Evolutionary conservation across 2,329 filamentous ascomycete species (phyloP).

Genomic region (Alternaria consortialis): DNA sequence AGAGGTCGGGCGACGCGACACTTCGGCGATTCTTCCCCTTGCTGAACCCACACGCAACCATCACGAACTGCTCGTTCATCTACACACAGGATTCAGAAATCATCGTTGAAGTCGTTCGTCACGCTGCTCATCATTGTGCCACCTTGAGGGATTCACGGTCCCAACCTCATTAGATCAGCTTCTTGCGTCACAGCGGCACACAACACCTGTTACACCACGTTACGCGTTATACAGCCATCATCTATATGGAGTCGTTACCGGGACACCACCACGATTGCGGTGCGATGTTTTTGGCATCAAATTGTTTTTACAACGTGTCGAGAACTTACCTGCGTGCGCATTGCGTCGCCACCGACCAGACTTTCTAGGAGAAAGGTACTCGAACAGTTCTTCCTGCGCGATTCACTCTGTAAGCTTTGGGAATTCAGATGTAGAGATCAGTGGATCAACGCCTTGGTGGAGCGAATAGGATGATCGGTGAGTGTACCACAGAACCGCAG

Average conservation of each 20-base stretch:
- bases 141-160: not conserved
- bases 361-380: not conserved
- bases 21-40: conserved; percentile 3
- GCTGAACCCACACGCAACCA: not conserved
- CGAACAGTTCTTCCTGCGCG: not conserved
- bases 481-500: not conserved
- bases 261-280: not conserved
- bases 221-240: not conserved
- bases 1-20: conserved; percentile 31
- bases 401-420: not conserved
- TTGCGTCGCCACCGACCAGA: not conserved
- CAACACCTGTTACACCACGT: not conserved
- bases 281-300: not conserved
- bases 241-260: not conserved
- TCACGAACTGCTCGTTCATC: not conserved
- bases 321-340: not conserved
- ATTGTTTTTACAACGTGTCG: not conserved
- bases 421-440: not conserved
- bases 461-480: not conserved
- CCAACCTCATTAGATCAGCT: not conserved
- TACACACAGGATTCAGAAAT: not conserved
- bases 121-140: not conserved
- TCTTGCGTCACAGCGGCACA: not conserved
- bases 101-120: not conserved
- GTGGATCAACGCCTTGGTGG: not conserved